Evolutionary conservation across 306 rosid genomes (phyloP).

Genomic region (Biancaea sappan): DNA sequence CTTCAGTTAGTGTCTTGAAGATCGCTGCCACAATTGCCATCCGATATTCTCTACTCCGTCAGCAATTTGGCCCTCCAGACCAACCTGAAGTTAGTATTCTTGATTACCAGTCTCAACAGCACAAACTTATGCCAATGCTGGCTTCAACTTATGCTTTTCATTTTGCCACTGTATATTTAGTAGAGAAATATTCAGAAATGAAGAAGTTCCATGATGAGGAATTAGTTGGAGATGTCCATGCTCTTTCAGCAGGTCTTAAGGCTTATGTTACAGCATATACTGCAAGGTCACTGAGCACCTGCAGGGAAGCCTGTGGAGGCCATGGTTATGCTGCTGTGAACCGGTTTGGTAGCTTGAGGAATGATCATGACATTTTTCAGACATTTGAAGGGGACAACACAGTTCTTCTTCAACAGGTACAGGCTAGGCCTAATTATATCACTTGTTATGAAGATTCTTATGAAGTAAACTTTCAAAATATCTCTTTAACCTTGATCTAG

Average conservation of each 20-base stretch:
- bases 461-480: constrained; percentile 24
- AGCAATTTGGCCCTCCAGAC: constrained; percentile 96
- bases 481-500: constrained; percentile 27
- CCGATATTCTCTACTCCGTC: constrained; percentile 86
- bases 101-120: constrained; percentile 97
- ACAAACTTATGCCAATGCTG: constrained; percentile 98
- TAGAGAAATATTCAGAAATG: constrained; percentile 85
- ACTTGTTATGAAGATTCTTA: constrained; percentile 6
- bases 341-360: constrained; percentile 85
- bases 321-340: constrained; percentile 98
- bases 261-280: constrained; percentile 88
- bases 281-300: constrained; percentile 85
- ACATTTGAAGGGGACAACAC: constrained; percentile 99
- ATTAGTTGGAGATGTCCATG: constrained; percentile 84
- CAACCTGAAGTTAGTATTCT: constrained; percentile 88
- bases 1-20: constrained; percentile 89
- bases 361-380: constrained; percentile 97
- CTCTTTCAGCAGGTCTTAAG: constrained; percentile 91
- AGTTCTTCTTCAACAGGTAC: constrained; percentile 95
- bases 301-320: constrained; percentile 99
- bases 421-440: constrained; percentile 20
- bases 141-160: constrained; percentile 94
- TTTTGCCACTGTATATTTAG: constrained; percentile 65
- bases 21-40: constrained; percentile 80
- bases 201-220: constrained; percentile 79